These are phyloP conservation scores for Inga laurina DNA, from an alignment of 306 rosid genomes.

Conservation along the genomic window DNA sequence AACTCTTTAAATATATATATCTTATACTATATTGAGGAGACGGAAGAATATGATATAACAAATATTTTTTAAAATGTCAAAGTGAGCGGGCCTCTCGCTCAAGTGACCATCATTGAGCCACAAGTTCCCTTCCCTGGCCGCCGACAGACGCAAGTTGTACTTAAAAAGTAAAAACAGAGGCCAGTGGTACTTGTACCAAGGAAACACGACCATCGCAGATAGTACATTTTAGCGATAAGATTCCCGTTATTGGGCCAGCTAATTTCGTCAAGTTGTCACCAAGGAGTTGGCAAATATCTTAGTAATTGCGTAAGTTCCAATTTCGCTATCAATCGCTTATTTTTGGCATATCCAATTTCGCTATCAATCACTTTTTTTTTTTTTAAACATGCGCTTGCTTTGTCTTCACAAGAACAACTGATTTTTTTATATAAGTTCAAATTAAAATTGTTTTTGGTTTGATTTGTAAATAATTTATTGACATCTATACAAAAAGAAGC, in stretches of 20 bases:
- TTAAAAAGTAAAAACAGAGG: no score
- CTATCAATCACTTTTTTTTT: background rate
- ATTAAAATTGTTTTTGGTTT: background rate
- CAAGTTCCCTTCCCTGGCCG: no score
- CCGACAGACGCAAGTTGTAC: no score
- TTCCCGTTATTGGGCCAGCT: background rate
- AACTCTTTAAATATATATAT: no score
- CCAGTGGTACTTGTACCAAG: background rate
- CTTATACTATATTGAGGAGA: no score
- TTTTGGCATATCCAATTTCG: background rate
- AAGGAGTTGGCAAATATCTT: background rate
- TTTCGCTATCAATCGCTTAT: background rate
- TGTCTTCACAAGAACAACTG: background rate
- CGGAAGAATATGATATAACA: no score
- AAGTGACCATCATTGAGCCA: no score
- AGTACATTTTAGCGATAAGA: background rate
- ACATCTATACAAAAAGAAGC: background rate
- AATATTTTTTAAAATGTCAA: no score
- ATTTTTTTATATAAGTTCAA: background rate
- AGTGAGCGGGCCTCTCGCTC: no score
- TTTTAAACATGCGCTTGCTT: background rate
- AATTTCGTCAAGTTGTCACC: background rate
- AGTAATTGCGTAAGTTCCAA: background rate
- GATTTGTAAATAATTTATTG: background rate
- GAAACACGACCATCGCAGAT: background rate